A percentile compares a stretch with the other conserved stretches of the same genome.
Evolutionary conservation across 805 yeast genomes (phyloP).

Genomic region (Scheffersomyces coipomensis): DNA sequence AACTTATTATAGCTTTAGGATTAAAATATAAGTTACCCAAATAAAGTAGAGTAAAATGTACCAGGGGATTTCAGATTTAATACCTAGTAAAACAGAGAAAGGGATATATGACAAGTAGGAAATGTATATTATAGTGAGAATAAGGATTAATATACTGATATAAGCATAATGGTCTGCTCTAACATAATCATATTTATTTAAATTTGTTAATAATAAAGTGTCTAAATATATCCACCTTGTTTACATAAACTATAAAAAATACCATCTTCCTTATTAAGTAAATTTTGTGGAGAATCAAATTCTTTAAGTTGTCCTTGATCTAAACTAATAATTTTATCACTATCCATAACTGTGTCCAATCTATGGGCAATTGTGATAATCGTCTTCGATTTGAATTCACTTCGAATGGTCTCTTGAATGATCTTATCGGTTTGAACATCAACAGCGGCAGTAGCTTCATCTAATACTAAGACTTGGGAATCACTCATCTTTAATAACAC

Average conservation of each 20-base stretch:
- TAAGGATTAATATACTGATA: no score
- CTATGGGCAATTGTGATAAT: conserved; percentile 89
- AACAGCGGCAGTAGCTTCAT: conserved; percentile 61
- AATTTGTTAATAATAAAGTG: no score
- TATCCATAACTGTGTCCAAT: conserved; percentile 81
- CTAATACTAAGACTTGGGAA: conserved; percentile 24
- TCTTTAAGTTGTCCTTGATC: conserved; percentile 74
- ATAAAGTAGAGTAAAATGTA: no score
- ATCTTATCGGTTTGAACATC: conserved; percentile 83
- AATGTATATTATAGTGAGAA: no score
- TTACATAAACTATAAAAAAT: conserved; percentile 54
- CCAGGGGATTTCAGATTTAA: no score
- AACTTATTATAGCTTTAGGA: no score
- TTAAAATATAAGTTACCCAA: no score
- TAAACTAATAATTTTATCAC: conserved; percentile 74
- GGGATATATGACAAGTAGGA: no score
- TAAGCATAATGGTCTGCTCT: no score
- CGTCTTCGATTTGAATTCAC: conserved; percentile 70
- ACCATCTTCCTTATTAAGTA: conserved; percentile 43
- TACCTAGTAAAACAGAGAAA: no score
- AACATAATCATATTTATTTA: no score
- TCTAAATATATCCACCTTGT: conserved; percentile 27
- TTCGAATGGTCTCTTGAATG: conserved; percentile 76
- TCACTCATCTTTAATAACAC: conserved; percentile 54
- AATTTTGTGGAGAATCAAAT: conserved; percentile 64